Evolutionary conservation across 2,329 filamentous ascomycete genomes (phyloP), one percentile per base, ranked within the genome.

Genomic region (Fusarium sterilihyphosum): DNA sequence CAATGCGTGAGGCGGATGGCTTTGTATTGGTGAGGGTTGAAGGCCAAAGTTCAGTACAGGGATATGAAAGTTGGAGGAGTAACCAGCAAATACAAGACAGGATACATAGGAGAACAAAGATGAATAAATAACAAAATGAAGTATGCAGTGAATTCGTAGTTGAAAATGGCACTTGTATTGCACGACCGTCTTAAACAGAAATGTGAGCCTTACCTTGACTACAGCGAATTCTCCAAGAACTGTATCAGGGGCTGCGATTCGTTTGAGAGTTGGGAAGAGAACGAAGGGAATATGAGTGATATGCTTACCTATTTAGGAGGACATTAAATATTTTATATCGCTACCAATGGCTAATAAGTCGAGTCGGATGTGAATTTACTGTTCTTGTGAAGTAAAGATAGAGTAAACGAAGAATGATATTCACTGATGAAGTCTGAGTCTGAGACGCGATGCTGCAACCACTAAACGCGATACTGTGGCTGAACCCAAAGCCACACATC

Each of bases 381-480:
- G 40, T 40, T 17, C 46, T n/a, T 24, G 53, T 60, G 17, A 63
- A 47, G 59, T 61, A 66, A 57, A 65, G 41, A 62, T 50, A 53
- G 41, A 49, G 46, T 31, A 11, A 49, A 67, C 43, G 57, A 64
- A 60, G 40, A 67, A 59, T 53, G 49, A 26, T 43, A 56, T 29
- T 56, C 16, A 53, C 50, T 37, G n/a, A 35, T 53, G 33, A 53
- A 41, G 41, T n/a, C 37, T n/a, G 22, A 37, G 43, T 46, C 43
- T 46, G 43, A 56, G 43, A 75, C 72, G 73, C 69, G 73, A 73
- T 65, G 44, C 74, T 79, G 75, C 68, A 78, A 79, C 73, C 78
- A 80, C 78, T 80, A 74, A 79, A 79, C 78, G 78, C 78, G 78
- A 46, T 24, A 59, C 63, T 71, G 70, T 78, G 70, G 68, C 73